Base-by-base conservation (phyloP, 768 basidiomycete genomes). In the Antrodiella citrinella region DNA sequence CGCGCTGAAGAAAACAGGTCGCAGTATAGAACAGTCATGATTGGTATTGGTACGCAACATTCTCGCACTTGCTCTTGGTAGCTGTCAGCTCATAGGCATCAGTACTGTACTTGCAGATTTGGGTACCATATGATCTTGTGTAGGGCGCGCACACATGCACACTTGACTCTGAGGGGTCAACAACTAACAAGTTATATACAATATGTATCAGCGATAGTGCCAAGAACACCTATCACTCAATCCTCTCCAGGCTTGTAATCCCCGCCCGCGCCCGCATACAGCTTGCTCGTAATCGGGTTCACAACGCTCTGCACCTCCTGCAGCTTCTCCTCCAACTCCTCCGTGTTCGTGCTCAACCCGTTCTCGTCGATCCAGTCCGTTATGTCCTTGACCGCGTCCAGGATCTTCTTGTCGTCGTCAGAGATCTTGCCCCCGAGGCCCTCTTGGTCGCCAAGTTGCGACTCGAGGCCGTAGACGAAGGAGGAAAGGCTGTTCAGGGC, bases 91-190 rank as follows among this genome's bases (percentile, higher is more conserved):
- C 52, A n/a, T n/a, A n/a, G n/a, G 54, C 41, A 68, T 46, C 20
- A 2, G n/a, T n/a, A n/a, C n/a, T n/a, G 41, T 13, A 4, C 13
- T 2, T 49, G 47, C 62, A 87, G 91, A 95, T 75, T 73, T 95
- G 72, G 92, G 92, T 72, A 96, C 92, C 57, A 91, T 88, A 5
- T 55, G 95, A 72, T 96, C 93, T 56, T 96, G 93, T 74, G 94
- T 97, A 62, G 93, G 88, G 90, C 91, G 54, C 67, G 86, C 74
- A 13, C 2, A 12, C 3, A 62, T 58, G 18, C 40, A 22, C 11
- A 4, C 15, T 21, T n/a, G 18, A 20, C 4, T 10, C 26, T 26
- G 4, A 19, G 7, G 40, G 4, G 10, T 30, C 11, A 2, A 11
- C 11, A 4, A 13, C 45, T 41, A 5, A 49, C 48, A 13, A 13